Conservation (phyloP, 768 basidiomycete genomes). For the Polyporus arcularius region DNA sequence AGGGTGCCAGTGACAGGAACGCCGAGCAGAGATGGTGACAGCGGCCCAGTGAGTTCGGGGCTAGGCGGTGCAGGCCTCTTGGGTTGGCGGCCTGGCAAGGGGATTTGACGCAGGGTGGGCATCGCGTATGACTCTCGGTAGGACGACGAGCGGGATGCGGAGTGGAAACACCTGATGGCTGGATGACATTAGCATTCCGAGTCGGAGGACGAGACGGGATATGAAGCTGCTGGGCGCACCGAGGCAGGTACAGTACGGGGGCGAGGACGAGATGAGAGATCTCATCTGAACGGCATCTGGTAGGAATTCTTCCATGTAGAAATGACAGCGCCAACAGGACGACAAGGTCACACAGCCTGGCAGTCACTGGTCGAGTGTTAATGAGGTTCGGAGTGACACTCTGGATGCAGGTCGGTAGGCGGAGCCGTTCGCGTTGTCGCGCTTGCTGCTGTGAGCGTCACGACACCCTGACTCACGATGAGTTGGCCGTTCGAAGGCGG, state of each 20-base stretch:
- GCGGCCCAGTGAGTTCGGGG: conserved; percentile 9
- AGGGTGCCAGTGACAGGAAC: conserved; percentile 15
- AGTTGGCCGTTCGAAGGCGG: not conserved
- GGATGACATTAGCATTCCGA: conserved; percentile 17
- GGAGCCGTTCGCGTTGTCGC: not conserved
- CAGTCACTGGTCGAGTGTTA: not conserved
- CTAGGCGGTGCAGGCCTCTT: conserved; percentile 8
- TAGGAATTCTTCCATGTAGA: not conserved
- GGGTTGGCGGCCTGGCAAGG: not conserved
- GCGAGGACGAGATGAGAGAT: conserved; percentile 5
- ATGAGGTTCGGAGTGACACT: conserved; percentile 1
- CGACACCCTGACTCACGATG: not conserved
- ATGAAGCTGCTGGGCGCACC: conserved; percentile 1
- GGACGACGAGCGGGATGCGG: not conserved
- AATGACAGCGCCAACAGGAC: conserved; percentile 8
- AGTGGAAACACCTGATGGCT: conserved; percentile 3
- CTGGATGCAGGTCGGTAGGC: not conserved
- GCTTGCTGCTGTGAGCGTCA: not conserved
- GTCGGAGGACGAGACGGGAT: conserved; percentile 13
- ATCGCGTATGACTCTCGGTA: not conserved
- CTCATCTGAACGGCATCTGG: conserved; percentile 1
- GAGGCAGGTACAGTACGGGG: conserved; percentile 11
- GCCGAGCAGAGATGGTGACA: conserved; percentile 12
- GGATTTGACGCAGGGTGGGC: not conserved
- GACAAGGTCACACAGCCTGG: conserved; percentile 12